Base-by-base conservation (phyloP, 2,329 filamentous ascomycete species). In the Talaromyces islandicus region DNA sequence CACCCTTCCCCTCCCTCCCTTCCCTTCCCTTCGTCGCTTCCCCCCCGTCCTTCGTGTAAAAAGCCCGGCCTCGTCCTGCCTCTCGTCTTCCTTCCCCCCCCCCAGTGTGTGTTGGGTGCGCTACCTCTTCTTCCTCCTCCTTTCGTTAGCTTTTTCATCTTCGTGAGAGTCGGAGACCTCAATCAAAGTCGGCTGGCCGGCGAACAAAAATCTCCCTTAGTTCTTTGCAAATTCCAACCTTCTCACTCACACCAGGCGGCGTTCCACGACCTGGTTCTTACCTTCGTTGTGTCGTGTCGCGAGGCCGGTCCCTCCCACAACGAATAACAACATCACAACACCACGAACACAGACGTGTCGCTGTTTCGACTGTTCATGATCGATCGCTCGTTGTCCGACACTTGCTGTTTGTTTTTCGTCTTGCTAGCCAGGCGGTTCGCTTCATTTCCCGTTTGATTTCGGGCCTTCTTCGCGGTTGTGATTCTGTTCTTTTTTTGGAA, bases 211-310 rank as follows among this genome's bases (percentile, higher is more conserved):
- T 0, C 43, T 12, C 9, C 19, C 19, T 24, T 19, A 7, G 5
- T 24, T 41, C 30, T 29, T 35, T n/a, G n/a, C n/a, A n/a, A n/a
- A n/a, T n/a, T 41, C 48, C 48, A 43, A 17, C 29, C n/a, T 27
- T 38, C 54, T 51, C 10, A 19, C 51, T 19, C 57, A 24, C 30
- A 24, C 30, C 32, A 35, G 32, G 32, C 56, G 43, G 35, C 43
- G 50, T 38, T 56, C 50, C 32, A 53, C 60, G n/a, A 57, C 58
- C 46, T 59, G 30, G 30, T 67, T 61, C 65, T 64, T 60, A 62
- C 57, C 51, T 57, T 62, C 62, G 58, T 64, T 59, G 65, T 60
- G 65, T 60, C 62, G 59, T n/a, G n/a, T 54, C n/a, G 38, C 10
- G 52, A 58, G 59, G 59, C 59, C 54, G 59, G 59, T 55, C 30